Conservation (phyloP, 345 rosid species). For the Hibiscus syriacus region DNA sequence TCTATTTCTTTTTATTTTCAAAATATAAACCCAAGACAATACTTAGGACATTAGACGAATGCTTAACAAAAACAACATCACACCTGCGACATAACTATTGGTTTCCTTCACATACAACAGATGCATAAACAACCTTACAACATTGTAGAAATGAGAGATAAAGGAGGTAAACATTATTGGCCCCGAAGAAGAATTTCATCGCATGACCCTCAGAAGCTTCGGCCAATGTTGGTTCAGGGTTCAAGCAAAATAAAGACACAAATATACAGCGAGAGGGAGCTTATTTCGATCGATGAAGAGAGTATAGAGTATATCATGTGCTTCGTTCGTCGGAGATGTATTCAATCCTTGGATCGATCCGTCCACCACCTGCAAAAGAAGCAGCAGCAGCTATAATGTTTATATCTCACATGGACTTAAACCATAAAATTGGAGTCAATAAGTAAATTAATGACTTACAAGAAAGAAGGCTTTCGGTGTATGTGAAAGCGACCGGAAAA, state of each 20-base stretch:
- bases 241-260: neutral
- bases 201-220: neutral
- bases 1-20: too few species aligned
- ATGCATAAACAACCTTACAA: too few species aligned
- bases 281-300: neutral
- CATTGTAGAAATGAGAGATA: too few species aligned
- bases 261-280: neutral
- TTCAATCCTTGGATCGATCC: neutral
- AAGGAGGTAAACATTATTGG: too few species aligned
- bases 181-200: too few species aligned
- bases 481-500: slow-evolving; percentile 11
- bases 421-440: neutral
- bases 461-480: slow-evolving; percentile 23
- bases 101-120: neutral
- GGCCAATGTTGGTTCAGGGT: too few species aligned
- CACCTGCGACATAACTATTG: neutral
- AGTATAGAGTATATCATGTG: neutral
- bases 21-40: too few species aligned
- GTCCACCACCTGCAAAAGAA: slow-evolving; percentile 4
- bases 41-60: too few species aligned
- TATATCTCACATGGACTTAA: too few species aligned
- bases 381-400: neutral
- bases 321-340: neutral
- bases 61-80: neutral
- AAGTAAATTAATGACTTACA: slow-evolving; percentile 10